phyloP scores from a whole-genome alignment of 140 eudicot species.

The Artemisia princeps region DNA sequence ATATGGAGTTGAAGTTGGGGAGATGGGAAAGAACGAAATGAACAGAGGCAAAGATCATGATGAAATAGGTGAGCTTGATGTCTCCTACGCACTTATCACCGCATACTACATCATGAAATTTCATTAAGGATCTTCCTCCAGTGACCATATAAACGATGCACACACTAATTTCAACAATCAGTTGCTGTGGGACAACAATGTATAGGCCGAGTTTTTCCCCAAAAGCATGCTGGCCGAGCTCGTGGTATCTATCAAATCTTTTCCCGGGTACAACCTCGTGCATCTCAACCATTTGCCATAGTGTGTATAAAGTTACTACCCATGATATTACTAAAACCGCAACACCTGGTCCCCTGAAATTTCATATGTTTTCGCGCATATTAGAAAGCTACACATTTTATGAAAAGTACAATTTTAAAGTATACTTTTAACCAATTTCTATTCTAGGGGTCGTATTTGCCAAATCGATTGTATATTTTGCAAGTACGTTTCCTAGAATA shows the following conservation, averaged over 20 bases:
- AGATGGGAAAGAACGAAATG: constrained; percentile 68
- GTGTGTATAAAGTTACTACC: constrained; percentile 61
- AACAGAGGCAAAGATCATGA: constrained; percentile 69
- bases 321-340: constrained; percentile 52
- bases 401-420: too few species aligned
- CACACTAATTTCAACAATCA: constrained; percentile 56
- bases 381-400: not conserved
- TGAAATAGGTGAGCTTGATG: constrained; percentile 52
- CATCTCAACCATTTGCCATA: constrained; percentile 94
- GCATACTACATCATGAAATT: constrained; percentile 46
- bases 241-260: constrained; percentile 64
- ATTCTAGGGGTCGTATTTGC: too few species aligned
- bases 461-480: too few species aligned
- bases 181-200: constrained; percentile 67
- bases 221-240: constrained; percentile 66
- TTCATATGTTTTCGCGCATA: not conserved
- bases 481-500: too few species aligned
- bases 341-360: constrained; percentile 69
- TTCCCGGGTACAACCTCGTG: constrained; percentile 70
- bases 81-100: constrained; percentile 22
- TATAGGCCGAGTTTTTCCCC: constrained; percentile 67
- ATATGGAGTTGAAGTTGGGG: constrained; percentile 57
- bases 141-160: constrained; percentile 64
- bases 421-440: too few species aligned
- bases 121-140: constrained; percentile 48